Evolutionary conservation across 2,329 filamentous ascomycete species (phyloP), one percentile per base, ranked within the genome.

Genomic region (Colletotrichum aenigma): DNA sequence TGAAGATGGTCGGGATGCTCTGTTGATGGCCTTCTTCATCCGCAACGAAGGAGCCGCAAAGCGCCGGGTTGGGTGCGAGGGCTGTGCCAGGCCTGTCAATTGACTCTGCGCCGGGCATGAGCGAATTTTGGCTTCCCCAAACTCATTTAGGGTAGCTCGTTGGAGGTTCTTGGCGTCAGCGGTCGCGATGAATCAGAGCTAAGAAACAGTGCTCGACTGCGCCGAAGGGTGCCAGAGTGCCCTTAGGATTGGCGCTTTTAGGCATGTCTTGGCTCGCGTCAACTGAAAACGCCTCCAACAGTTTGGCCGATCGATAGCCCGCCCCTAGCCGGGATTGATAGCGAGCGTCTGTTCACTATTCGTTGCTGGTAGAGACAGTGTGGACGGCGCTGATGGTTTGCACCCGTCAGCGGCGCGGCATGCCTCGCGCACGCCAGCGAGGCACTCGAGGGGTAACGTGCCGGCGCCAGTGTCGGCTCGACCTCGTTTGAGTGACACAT

Each of bases 271-370:
- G 73, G 73, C 73, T 58, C 38, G 64, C 36, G 56, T 68, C 64
- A 68, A 62, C 55, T 36, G 48, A 38, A 56, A 68, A 73, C 73
- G 64, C 70, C 70, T 75, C 58, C 34, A 32, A 26, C 56, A 69
- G 70, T 73, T 62, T 69, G 56, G 43, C 73, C 65, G 70, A 75
- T 34, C 8, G 43, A 65, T 68, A 73, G 70, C 69, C 73, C 73
- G 64, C 65, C 18, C 24, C 56, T 68, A 75, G 58, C 70, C 70
- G 64, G 58, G n/a, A 55, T 32, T 9, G 67, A 36, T 38, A 55
- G 6, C 61, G 72, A 75, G 61, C 52, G 61, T 21, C 38, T 38
- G 28, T 48, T 21, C n/a, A 56, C n/a, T 15, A 34, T 56, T 55
- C 32, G 34, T 26, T 56, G 68, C 12, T 21, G 65, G 15, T 24